Base-by-base conservation (phyloP, 352 stramenopile species). In the Phytophthora brassicae region DNA sequence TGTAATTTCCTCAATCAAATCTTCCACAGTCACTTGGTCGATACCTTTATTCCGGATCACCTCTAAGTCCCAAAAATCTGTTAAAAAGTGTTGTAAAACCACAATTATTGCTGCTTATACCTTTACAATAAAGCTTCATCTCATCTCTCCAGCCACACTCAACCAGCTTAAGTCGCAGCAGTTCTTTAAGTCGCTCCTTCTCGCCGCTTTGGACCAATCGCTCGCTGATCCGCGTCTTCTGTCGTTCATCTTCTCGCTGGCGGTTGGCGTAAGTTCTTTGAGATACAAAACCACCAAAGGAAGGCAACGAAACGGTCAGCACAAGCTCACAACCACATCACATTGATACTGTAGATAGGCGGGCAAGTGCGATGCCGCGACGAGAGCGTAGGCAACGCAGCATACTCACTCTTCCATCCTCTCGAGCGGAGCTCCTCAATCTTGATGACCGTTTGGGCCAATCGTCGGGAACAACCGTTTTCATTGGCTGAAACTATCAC, bases 11-110 rank as follows among this genome's bases (percentile, higher is more conserved):
- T 94, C 82, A 17, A 98, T 87, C 42, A 98, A 70, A 61, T 98
- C 92, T 59, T 98, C 94, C 35, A 98, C 90, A 0, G 91, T 98
- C 49, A 98, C 95, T 69, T 97, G 89, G 60, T 98, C 88, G 51
- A 98, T 91, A 19, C 92, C 94, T 58, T 98, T 98, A 62, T 74
- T 95, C 47, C 89, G 77, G 59, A 98, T 98, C 33, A 98, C 82
- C 68, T 98, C 93, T 94, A 68, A 72, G 26, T 8, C 26, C 26
- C 13, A 63, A 14, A 29, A 49, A 22, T 17, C 24, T 6, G 19
- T 45, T 19, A 31, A 20, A 12, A 16, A 20, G 11, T 20, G 4
- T 24, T 43, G 29, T 12, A 26, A 28, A 52, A 39, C 26, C 14
- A n/a, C 13, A 35, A 22, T 17, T n/a, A 8, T 29, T 22, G 28